Evolutionary conservation across 257 asterid species (phyloP), one percentile per base, ranked within the genome.

Genomic region (Orobanche coerulescens): DNA sequence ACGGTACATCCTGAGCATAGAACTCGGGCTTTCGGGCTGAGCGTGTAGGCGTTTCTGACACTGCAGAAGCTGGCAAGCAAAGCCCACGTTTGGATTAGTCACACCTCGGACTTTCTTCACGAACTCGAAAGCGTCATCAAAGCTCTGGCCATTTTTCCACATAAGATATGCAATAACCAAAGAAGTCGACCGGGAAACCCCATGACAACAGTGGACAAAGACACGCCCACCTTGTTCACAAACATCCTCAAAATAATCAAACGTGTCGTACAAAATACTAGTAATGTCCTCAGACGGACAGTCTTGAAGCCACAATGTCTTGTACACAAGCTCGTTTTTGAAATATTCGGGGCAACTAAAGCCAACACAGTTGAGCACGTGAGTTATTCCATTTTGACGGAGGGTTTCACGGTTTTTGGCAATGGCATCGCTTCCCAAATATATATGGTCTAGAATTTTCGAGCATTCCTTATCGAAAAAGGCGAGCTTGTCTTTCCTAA

Each of bases 321-420:
- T 84, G 79, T 92, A 92, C 18, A 77, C 85, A 49, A 92, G 81
- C 75, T 92, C 97, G 26, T 70, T 72, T 74, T 77, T 86, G 77
- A 88, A 88, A 71, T 86, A 92, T 33, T 92, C 95, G 0, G 95
- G 95, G 75, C 94, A 86, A 46, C 75, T 80, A 51, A 70, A 82
- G 19, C 98, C 97, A 56, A 84, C 98, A 61, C 98, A 92, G 70
- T 92, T 92, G 71, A 92, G 82, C 71, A 92, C 98, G 62, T 92
- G 97, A 39, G 98, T 92, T n/a, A 92, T 84, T 26, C 84, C 81
- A 55, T 84, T 81, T 74, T 73, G 73, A 16, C 73, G 81, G 52
- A 88, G 95, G 59, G 78, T 65, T 57, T 84, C 94, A 4, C 89
- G 81, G 37, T 82, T 80, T 86, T 84, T 86, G 30, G 98, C 98